Evolutionary conservation across 345 rosid genomes (phyloP), one percentile per base, ranked within the genome.

Genomic region (Eucalyptus dawsonii): DNA sequence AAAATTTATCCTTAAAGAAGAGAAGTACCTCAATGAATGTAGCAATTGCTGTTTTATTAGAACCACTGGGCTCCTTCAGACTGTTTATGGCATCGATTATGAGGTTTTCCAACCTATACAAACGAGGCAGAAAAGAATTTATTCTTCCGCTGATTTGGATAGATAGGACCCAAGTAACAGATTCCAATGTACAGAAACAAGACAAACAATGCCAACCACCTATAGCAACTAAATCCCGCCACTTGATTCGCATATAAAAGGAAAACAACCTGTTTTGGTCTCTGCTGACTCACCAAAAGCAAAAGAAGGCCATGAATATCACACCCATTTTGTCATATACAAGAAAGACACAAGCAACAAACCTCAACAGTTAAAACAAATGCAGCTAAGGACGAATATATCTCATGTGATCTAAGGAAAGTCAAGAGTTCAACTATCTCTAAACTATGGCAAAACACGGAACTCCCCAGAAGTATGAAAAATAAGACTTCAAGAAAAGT

Each of bases 21-120:
- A 81, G 85, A 88, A 86, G 45, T 89, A 97, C 99, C 99, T 97
- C 99, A 89, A 98, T 97, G 92, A 94, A 96, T 86, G 96, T 90
- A 90, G 97, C 97, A 87, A 98, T 97, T 62, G 94, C 85, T 40
- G 99, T 95, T 94, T 97, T 98, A 90, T 97, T 94, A 22, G 99
- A 97, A 89, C 99, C 99, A 76, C 95, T 95, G 88, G 96, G 95
- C 94, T 98, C 99, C 94, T 95, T 96, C 96, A 98, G 91, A 90
- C 90, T 94, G 88, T 94, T 88, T 92, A 98, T 95, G 60, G 99
- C 99, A 89, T 98, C 99, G 96, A 95, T 90, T 89, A 98, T 94
- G 72, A 98, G 99, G 93, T 89, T 94, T 54, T 98, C 99, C 93
- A 98, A 91, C 96, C 99, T 98, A 90, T 56, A 91, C 60, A 86